Conservation (phyloP, 805 yeast genomes). For the Nakazawaea sp. region DNA sequence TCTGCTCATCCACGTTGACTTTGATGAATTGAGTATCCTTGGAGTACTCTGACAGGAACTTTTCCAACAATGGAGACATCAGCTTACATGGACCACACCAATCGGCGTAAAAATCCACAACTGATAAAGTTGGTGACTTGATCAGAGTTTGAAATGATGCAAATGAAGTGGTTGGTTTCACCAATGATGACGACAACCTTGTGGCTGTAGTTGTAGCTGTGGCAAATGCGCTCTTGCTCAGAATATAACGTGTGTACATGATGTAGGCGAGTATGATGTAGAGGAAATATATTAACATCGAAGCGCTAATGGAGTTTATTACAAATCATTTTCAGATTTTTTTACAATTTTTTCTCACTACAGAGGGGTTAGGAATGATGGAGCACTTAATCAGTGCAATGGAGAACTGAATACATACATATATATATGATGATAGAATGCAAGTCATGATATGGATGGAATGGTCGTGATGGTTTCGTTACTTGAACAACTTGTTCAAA, state of each 20-base stretch:
- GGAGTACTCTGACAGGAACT: constrained; percentile 32
- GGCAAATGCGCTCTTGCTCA: background rate
- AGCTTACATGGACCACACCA: constrained; percentile 82
- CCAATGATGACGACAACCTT: constrained; percentile 9
- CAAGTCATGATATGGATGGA: too few relatives aligned
- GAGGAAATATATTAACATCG: too few relatives aligned
- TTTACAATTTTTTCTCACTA: too few relatives aligned
- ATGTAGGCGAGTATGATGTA: too few relatives aligned
- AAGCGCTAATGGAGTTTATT: too few relatives aligned
- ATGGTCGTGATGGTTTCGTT: background rate
- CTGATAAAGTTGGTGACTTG: constrained; percentile 32
- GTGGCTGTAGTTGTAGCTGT: background rate
- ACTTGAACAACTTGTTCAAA: constrained; percentile 6
- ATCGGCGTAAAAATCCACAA: constrained; percentile 62
- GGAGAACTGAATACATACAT: too few relatives aligned
- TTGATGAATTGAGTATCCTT: constrained; percentile 53
- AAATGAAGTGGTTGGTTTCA: constrained; percentile 27
- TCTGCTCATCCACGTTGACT: constrained; percentile 62
- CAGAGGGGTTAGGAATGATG: too few relatives aligned
- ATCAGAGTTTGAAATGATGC: constrained; percentile 29
- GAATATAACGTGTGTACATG: too few relatives aligned
- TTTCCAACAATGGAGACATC: constrained; percentile 50
- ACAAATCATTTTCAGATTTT: too few relatives aligned
- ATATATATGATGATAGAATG: too few relatives aligned
- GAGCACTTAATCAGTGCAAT: too few relatives aligned